Evolutionary conservation across 176 grass and related monocot species (phyloP).

Genomic region (Stipa capillata): DNA sequence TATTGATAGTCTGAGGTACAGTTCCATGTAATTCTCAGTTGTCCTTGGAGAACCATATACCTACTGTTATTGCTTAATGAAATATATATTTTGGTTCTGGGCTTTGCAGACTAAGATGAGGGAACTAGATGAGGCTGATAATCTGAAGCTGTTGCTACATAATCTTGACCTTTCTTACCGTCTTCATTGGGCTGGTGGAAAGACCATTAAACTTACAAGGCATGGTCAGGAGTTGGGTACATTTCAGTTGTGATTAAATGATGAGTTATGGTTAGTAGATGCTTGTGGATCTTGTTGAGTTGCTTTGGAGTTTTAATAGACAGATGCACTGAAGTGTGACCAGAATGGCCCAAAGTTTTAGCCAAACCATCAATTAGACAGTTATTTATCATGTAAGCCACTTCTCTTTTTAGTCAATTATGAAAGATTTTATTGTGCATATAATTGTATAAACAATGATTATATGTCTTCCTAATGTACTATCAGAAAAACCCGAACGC

Average conservation of each 20-base stretch:
- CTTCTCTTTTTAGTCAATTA: not conserved
- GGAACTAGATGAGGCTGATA: constrained; percentile 54
- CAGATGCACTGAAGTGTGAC: not conserved
- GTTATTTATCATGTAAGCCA: constrained; percentile 19
- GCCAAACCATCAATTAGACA: not conserved
- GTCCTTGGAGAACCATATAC: not conserved
- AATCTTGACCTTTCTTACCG: constrained; percentile 88
- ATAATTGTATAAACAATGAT: not conserved
- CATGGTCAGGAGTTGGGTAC: constrained; percentile 73
- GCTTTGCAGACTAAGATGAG: constrained; percentile 35
- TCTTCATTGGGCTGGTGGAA: constrained; percentile 63
- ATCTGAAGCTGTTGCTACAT: constrained; percentile 72
- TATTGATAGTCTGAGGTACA: not conserved
- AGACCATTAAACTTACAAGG: constrained; percentile 61
- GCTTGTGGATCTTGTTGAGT: constrained; percentile 13
- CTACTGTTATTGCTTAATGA: not conserved
- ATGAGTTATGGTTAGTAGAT: constrained; percentile 1
- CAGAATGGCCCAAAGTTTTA: not conserved
- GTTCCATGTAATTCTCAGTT: not conserved
- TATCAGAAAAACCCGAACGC: not conserved
- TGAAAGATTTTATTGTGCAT: not conserved
- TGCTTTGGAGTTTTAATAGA: not conserved
- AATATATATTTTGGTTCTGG: not conserved
- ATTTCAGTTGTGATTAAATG: constrained; percentile 82
- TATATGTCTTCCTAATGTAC: not conserved